Evolutionary conservation across 768 basidiomycete genomes (phyloP).

Genomic region (Lyophyllum shimeji): DNA sequence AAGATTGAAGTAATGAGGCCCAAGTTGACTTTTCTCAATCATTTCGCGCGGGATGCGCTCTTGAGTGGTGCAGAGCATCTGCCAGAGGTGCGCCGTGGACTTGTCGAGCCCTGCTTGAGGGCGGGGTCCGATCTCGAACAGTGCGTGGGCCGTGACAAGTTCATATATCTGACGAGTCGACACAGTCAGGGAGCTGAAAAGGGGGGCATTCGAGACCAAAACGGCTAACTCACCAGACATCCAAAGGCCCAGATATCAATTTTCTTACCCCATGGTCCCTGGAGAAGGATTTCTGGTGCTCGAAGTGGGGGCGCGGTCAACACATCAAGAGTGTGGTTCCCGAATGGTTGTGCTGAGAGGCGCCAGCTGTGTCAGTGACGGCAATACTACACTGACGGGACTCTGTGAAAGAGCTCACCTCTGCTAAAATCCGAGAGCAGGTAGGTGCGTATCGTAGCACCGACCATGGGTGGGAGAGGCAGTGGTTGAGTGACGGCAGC

Average conservation of each 20-base stretch:
- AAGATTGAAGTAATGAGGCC: conserved; percentile 12
- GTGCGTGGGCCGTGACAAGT: conserved; percentile 9
- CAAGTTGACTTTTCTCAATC: conserved; percentile 7
- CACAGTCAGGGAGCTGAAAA: background rate
- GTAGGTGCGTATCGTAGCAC: conserved; percentile 21
- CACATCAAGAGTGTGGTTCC: conserved; percentile 11
- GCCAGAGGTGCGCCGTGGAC: background rate
- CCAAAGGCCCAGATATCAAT: conserved; percentile 32
- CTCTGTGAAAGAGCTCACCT: conserved; percentile 13
- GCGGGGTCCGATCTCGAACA: conserved; percentile 10
- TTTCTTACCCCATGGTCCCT: conserved; percentile 25
- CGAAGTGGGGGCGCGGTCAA: conserved; percentile 24
- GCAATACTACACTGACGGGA: background rate
- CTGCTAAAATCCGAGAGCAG: conserved; percentile 26
- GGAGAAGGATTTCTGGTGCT: conserved; percentile 27
- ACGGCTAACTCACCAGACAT: conserved; percentile 22
- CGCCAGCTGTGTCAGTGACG: background rate
- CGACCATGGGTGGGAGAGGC: conserved; percentile 20
- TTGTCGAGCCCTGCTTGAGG: conserved; percentile 1
- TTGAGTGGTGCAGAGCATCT: conserved; percentile 6
- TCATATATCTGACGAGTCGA: conserved; percentile 17
- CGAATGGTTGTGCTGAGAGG: conserved; percentile 14
- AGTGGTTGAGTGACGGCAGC: conserved; percentile 27
- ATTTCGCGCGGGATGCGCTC: background rate
- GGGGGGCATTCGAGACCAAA: background rate